Conservation (phyloP, 192 early-diverging fungal genomes). For the Coemansia sp. region DNA sequence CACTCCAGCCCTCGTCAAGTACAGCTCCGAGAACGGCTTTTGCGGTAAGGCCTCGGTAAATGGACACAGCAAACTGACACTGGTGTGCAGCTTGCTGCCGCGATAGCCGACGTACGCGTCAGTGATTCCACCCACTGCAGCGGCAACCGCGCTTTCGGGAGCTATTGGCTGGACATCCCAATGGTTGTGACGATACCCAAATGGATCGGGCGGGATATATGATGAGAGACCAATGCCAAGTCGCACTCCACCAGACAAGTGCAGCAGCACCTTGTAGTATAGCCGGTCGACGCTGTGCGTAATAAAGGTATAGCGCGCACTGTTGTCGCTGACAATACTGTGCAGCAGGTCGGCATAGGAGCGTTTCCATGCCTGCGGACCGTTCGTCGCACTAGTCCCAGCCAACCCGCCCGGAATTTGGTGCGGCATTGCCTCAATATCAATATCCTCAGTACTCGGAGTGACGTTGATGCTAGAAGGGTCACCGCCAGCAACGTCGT, state of each 20-base stretch:
- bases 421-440: not conserved
- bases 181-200: constrained; percentile 43
- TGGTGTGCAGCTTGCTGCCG: constrained; percentile 43
- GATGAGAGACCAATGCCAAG: constrained; percentile 51
- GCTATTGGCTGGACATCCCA: constrained; percentile 55
- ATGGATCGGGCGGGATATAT: constrained; percentile 35
- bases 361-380: constrained; percentile 21
- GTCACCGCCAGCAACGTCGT: not conserved
- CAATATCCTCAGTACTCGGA: constrained; percentile 7
- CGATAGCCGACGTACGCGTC: constrained; percentile 51
- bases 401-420: constrained; percentile 1
- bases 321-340: constrained; percentile 31
- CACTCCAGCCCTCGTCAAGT: constrained; percentile 5
- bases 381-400: constrained; percentile 1
- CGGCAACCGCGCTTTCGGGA: constrained; percentile 26
- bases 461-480: not conserved
- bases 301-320: constrained; percentile 43
- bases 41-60: constrained; percentile 17
- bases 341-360: constrained; percentile 30
- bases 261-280: constrained; percentile 50
- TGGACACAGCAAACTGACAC: constrained; percentile 45
- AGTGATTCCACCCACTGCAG: constrained; percentile 16
- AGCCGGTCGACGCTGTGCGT: constrained; percentile 35
- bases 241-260: constrained; percentile 49
- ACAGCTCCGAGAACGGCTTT: constrained; percentile 20